phyloP scores from a whole-genome alignment of 106 monocot species.

The Narthecium ossifragum region DNA sequence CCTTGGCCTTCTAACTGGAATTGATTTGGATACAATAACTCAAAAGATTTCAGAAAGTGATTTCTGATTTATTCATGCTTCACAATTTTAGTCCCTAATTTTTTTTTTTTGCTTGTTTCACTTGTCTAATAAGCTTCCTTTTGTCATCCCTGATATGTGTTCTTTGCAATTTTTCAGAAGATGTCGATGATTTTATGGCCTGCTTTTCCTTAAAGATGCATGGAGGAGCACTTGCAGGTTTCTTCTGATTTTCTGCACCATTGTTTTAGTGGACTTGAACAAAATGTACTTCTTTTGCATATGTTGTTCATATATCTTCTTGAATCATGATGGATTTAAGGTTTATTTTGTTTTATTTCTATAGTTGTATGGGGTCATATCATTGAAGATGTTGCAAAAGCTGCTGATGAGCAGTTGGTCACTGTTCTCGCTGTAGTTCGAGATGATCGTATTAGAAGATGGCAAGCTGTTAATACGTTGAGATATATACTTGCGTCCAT shows the following conservation, averaged over 20 bases:
- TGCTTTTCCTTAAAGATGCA: slow-evolving; percentile 48
- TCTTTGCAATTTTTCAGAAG: slow-evolving; percentile 40
- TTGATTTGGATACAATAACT: slow-evolving; percentile 26
- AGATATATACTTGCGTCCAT: slow-evolving; percentile 46
- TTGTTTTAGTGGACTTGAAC: too few relatives aligned
- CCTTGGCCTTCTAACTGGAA: slow-evolving; percentile 69
- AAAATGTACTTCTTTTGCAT: too few relatives aligned
- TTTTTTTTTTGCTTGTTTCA: slow-evolving; percentile 7
- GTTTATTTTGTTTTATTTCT: too few relatives aligned
- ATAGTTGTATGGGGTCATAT: slow-evolving; percentile 76
- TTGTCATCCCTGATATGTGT: slow-evolving; percentile 13
- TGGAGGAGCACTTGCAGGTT: slow-evolving; percentile 89
- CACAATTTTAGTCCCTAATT: not conserved
- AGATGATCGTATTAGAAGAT: slow-evolving; percentile 28
- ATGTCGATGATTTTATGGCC: slow-evolving; percentile 37
- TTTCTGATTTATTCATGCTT: too few relatives aligned
- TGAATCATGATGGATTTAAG: not conserved
- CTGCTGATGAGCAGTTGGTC: slow-evolving; percentile 43
- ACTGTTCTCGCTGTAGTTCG: slow-evolving; percentile 31
- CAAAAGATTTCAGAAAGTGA: too few relatives aligned
- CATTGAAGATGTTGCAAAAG: slow-evolving; percentile 51
- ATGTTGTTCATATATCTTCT: too few relatives aligned
- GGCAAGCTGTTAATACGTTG: slow-evolving; percentile 60
- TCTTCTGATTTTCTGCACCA: not conserved
- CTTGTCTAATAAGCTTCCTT: not conserved